Conservation (phyloP, 2,329 filamentous ascomycete species). For the Xylariaceae sp. region DNA sequence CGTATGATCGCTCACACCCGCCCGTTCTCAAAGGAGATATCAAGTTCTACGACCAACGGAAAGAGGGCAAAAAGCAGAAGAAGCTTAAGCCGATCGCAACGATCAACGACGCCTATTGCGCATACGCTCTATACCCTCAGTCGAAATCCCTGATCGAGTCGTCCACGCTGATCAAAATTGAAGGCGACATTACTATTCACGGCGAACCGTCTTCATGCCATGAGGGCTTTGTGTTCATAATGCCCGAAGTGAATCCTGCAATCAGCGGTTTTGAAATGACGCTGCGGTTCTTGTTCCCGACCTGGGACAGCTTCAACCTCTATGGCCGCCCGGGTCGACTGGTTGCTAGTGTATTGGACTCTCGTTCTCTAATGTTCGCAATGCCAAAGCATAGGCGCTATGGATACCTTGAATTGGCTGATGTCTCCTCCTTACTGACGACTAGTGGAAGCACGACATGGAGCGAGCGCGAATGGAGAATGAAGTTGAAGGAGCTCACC, state of each 20-base stretch:
- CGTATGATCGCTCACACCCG: slow-evolving; percentile 67
- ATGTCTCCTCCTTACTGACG: slow-evolving; percentile 75
- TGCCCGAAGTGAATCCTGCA: slow-evolving; percentile 91
- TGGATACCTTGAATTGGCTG: slow-evolving; percentile 83
- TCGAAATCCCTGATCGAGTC: slow-evolving; percentile 90
- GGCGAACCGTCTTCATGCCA: slow-evolving; percentile 68
- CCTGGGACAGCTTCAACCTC: slow-evolving; percentile 85
- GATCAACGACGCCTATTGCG: slow-evolving; percentile 83
- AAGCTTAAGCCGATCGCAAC: slow-evolving; percentile 87
- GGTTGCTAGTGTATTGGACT: slow-evolving; percentile 80
- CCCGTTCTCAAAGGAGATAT: slow-evolving; percentile 77
- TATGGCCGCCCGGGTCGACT: slow-evolving; percentile 86
- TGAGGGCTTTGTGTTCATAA: slow-evolving; percentile 95
- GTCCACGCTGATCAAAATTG: slow-evolving; percentile 88
- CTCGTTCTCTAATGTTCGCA: slow-evolving; percentile 93
- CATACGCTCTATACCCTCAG: slow-evolving; percentile 93
- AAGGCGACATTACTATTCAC: slow-evolving; percentile 85
- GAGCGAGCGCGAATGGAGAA: slow-evolving; percentile 86
- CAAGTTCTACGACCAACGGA: slow-evolving; percentile 84
- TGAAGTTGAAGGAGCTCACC: slow-evolving; percentile 81
- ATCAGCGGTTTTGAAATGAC: slow-evolving; percentile 95
- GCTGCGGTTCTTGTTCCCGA: slow-evolving; percentile 85
- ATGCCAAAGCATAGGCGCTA: slow-evolving; percentile 87
- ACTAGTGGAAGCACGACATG: slow-evolving; percentile 70
- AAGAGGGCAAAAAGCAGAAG: slow-evolving; percentile 76